Evolutionary conservation across 805 yeast genomes (phyloP).

Genomic region (Pichia phayaonensis): DNA sequence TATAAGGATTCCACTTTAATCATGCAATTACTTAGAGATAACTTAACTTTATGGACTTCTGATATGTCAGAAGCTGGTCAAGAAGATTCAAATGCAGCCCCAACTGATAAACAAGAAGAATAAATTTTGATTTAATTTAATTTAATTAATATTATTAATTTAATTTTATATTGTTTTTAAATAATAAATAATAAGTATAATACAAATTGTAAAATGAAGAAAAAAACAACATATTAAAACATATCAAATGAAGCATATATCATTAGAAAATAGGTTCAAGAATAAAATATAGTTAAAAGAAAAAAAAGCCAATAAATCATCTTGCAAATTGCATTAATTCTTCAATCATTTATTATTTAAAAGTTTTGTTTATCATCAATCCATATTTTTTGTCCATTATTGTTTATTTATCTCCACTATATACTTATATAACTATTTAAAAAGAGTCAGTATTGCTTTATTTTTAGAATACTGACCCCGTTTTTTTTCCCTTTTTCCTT

Average conservation of each 20-base stretch:
- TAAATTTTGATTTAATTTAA: background rate
- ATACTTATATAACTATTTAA: background rate
- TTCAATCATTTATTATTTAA: background rate
- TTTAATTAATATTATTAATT: background rate
- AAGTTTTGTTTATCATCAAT: background rate
- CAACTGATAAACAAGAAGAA: constrained; percentile 11
- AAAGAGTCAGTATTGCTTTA: background rate
- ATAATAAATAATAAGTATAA: background rate
- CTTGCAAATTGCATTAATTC: background rate
- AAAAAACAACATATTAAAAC: constrained; percentile 18
- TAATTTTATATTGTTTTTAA: background rate
- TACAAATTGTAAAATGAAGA: background rate
- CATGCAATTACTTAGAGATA: constrained; percentile 98
- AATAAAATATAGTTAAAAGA: background rate
- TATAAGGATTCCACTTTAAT: constrained; percentile 97
- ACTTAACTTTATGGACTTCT: constrained; percentile 95
- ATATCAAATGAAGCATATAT: background rate
- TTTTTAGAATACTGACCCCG: background rate
- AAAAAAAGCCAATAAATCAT: background rate
- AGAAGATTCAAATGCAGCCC: constrained; percentile 32
- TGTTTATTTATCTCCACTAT: background rate
- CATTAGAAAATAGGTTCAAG: background rate
- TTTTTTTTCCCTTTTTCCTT: background rate
- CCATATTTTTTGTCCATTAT: background rate
- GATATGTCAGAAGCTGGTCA: constrained; percentile 82